Base-by-base conservation (phyloP, 805 yeast genomes). In the Saturnispora zaruensis region DNA sequence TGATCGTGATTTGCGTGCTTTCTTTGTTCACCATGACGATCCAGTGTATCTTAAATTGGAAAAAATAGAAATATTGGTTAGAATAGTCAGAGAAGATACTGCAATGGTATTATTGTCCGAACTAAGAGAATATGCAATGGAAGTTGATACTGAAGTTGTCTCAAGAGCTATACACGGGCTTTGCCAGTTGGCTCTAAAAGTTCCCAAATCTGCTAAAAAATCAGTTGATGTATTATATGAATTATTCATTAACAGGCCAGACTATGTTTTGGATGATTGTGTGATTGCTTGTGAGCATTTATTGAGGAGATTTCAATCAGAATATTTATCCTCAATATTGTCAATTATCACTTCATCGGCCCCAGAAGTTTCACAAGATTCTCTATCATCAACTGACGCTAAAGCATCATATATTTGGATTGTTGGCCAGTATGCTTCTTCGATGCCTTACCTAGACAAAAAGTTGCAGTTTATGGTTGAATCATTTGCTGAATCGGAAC, bases 11-110 rank as follows among this genome's bases (percentile, higher is more conserved):
- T 70, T 89, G 59, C 78, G 96, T 57, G 93, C 90, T 6, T 93
- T 93, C 60, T 91, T 87, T 72, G 81, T 91, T 62, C 89, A 89
- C 66, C 89, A 78, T 70, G 84, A 82, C 64, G 86, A 90, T 73
- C 87, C 96, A 52, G 66, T 86, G 48, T 86, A 86, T 61, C 70
- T 86, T 52, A 86, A 86, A 61, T 66, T 84, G 53, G 93, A 85
- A 58, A 86, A 86, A 60, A 71, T 86, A 52, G 93, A 85, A 58
- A 81, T 84, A 23, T 70, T 85, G 72, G 79, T 84, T 1, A 75
- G 91, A 60, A 69, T 85, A 49, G 82, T 86, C 5, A 77, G 77
- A 52, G 82, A 77, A 30, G 65, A 69, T 14, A 86, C 83, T 59
- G 74, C 81, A 42, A 64, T 77, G 21, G 63, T 83, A 53, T 65